phyloP scores from a whole-genome alignment of 108 stramenopile species.

The Epithemia pelagica region DNA sequence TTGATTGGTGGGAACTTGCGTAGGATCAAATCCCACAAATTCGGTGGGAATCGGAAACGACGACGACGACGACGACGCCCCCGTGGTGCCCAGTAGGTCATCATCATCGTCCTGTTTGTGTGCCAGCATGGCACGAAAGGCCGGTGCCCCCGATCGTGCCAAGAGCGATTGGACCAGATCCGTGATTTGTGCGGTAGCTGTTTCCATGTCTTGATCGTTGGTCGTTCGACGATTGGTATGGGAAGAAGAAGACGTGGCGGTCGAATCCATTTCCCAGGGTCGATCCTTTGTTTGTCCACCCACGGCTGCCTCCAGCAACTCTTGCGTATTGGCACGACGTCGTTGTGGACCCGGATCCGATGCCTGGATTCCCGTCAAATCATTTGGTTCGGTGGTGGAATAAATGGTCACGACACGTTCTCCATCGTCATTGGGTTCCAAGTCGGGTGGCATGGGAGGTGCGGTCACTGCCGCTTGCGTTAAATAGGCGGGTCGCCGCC shows the following conservation, averaged over 20 bases:
- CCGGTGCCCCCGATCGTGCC: conserved; percentile 75
- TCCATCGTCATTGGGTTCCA: conserved; percentile 67
- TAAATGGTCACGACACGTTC: conserved; percentile 77
- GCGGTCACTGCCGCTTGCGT: conserved; percentile 25
- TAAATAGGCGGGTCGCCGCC: conserved; percentile 8
- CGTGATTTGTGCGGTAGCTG: conserved; percentile 51
- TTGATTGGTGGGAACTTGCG: conserved; percentile 48
- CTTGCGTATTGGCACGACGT: not conserved
- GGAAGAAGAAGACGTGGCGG: conserved; percentile 13
- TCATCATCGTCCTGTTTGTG: conserved; percentile 25
- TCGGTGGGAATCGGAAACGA: conserved; percentile 26
- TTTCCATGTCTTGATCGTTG: conserved; percentile 49
- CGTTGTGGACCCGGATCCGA: conserved; percentile 30
- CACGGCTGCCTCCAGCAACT: conserved; percentile 13
- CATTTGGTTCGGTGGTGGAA: conserved; percentile 74
- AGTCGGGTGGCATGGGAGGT: conserved; percentile 44
- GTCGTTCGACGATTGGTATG: no score
- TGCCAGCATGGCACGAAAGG: conserved; percentile 49
- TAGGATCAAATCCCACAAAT: conserved; percentile 75
- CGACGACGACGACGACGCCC: conserved; percentile 16
- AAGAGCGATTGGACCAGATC: conserved; percentile 58
- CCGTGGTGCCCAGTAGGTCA: not conserved
- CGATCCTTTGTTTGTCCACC: conserved; percentile 12
- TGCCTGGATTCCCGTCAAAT: conserved; percentile 60
- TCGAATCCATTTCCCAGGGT: conserved; percentile 32